These are phyloP conservation scores for Apiotrichum porosum DNA, from an alignment of 1,284 basidiomycete genomes.

Conservation along the genomic window DNA sequence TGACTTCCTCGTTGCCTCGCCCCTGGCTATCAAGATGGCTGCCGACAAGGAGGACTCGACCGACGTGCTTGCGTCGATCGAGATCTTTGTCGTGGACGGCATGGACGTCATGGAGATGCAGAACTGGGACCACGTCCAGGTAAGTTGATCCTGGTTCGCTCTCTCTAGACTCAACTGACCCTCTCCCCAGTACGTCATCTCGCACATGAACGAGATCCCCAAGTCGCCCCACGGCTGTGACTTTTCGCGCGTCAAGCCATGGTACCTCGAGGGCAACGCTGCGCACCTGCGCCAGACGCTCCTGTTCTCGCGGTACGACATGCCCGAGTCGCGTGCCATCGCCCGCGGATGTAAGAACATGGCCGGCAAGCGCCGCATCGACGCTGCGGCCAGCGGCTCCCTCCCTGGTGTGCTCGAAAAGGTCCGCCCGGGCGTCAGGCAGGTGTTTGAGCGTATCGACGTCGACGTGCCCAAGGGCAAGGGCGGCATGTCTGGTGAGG, in stretches of 20 bases:
- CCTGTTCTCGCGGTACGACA: constrained; percentile 81
- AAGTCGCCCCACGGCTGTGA: constrained; percentile 89
- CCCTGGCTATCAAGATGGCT: constrained; percentile 80
- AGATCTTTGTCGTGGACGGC: constrained; percentile 89
- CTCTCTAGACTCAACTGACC: neutral
- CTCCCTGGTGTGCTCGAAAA: constrained; percentile 61
- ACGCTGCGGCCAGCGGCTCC: constrained; percentile 40
- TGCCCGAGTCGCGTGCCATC: constrained; percentile 78
- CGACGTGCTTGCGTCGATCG: constrained; percentile 90
- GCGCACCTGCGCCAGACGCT: constrained; percentile 82
- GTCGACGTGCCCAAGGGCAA: constrained; percentile 44
- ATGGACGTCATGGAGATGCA: constrained; percentile 94
- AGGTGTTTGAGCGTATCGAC: constrained; percentile 54
- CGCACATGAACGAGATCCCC: constrained; percentile 79
- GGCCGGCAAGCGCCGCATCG: constrained; percentile 70
- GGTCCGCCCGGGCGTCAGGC: constrained; percentile 72
- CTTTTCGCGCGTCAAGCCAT: constrained; percentile 94
- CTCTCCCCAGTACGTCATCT: constrained; percentile 79
- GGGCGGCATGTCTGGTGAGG: constrained; percentile 42
- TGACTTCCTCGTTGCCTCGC: constrained; percentile 90
- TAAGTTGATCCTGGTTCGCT: constrained; percentile 37
- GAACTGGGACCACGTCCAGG: constrained; percentile 97
- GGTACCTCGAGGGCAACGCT: constrained; percentile 89
- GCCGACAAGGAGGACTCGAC: constrained; percentile 90
- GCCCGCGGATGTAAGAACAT: constrained; percentile 71